Conservation (phyloP, 1,284 basidiomycete species). For the Microbotryum lychnidis-dioicae region DNA sequence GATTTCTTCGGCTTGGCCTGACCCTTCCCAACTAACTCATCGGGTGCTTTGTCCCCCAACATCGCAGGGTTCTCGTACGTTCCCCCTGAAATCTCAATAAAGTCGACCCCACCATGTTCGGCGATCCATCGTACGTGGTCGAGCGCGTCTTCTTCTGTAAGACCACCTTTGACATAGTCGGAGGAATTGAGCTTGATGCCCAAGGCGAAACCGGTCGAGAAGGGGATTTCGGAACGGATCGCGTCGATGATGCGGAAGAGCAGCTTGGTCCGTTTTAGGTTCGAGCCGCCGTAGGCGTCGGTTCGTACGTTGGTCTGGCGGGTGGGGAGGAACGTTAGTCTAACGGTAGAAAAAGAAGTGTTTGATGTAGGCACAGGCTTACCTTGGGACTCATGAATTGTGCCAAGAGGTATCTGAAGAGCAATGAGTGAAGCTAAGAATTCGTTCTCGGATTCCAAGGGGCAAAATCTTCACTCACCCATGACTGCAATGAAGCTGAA, state of each 20-base stretch:
- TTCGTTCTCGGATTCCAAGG: no score
- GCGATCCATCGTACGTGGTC: conserved; percentile 58
- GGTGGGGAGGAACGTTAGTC: background rate
- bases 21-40: conserved; percentile 12
- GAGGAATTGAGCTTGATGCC: conserved; percentile 82
- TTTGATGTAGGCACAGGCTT: conserved; percentile 14
- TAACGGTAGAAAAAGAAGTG: background rate
- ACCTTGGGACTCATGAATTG: conserved; percentile 77
- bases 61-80: conserved; percentile 65
- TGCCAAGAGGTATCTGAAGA: conserved; percentile 55
- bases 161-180: conserved; percentile 59
- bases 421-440: no score
- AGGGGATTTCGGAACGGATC: conserved; percentile 54
- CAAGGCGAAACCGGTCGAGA: conserved; percentile 53
- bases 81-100: conserved; percentile 79
- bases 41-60: conserved; percentile 3
- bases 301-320: conserved; percentile 59
- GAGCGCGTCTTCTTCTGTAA: conserved; percentile 51
- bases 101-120: conserved; percentile 59
- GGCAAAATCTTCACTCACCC: conserved; percentile 3
- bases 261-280: conserved; percentile 44
- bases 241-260: conserved; percentile 56
- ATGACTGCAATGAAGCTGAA: conserved; percentile 66
- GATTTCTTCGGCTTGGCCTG: conserved; percentile 20
- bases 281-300: conserved; percentile 54